phyloP scores from a whole-genome alignment of 768 basidiomycete genomes.

The Mycena rosella region DNA sequence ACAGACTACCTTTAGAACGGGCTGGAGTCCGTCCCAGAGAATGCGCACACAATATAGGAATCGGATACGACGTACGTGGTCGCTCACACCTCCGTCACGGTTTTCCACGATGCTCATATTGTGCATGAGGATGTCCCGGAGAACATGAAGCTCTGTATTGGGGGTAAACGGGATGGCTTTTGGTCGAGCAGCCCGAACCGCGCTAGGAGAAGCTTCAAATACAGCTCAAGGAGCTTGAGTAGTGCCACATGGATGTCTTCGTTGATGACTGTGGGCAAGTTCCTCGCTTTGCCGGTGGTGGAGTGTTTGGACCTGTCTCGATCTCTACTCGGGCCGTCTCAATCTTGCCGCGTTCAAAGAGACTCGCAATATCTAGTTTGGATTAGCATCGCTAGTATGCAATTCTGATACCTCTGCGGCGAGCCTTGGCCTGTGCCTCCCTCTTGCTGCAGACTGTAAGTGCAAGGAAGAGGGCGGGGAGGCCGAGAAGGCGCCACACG shows the following conservation, averaged over 20 bases:
- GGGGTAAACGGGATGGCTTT: slow-evolving; percentile 59
- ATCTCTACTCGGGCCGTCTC: slow-evolving; percentile 90
- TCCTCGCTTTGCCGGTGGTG: slow-evolving; percentile 15
- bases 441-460: too few species aligned
- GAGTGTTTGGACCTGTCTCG: slow-evolving; percentile 74
- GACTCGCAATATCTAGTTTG: slow-evolving; percentile 72
- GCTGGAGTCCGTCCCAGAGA: slow-evolving; percentile 19
- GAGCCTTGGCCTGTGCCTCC: slow-evolving; percentile 78
- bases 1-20: slow-evolving; percentile 69
- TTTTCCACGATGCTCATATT: slow-evolving; percentile 95
- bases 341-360: slow-evolving; percentile 82
- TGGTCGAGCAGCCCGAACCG: slow-evolving; percentile 94
- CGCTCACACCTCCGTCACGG: slow-evolving; percentile 81
- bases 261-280: slow-evolving; percentile 71
- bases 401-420: slow-evolving; percentile 64
- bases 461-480: too few species aligned
- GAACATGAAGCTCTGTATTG: slow-evolving; percentile 83
- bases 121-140: slow-evolving; percentile 95
- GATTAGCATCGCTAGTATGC: slow-evolving; percentile 2
- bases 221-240: slow-evolving; percentile 92
- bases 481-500: too few species aligned
- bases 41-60: slow-evolving; percentile 9
- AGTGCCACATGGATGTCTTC: slow-evolving; percentile 90
- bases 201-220: slow-evolving; percentile 93
- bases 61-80: slow-evolving; percentile 78